These are phyloP conservation scores for Fomitopsis schrenkii DNA, from an alignment of 1,284 basidiomycete genomes.

Conservation along the genomic window DNA sequence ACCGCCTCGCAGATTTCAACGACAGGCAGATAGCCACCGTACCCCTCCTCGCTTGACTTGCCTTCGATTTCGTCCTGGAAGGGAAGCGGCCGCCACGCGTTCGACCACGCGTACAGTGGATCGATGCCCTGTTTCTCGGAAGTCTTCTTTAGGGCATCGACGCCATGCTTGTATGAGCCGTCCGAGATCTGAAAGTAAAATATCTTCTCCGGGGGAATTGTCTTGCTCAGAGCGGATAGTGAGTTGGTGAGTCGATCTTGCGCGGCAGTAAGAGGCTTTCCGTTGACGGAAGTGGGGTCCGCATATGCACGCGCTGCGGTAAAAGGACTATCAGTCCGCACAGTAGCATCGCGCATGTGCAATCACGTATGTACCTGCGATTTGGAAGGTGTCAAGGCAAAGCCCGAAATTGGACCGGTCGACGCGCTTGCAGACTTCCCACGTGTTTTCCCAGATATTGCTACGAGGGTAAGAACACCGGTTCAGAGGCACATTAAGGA, in stretches of 20 bases:
- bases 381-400: conserved; percentile 31
- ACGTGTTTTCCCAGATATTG: conserved; percentile 30
- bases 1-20: conserved; percentile 26
- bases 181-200: conserved; percentile 31
- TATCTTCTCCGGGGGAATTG: conserved; percentile 22
- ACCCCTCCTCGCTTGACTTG: conserved; percentile 6
- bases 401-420: conserved; percentile 28
- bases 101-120: conserved; percentile 27
- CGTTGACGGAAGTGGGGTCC: conserved; percentile 17
- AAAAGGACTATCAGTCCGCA: neutral
- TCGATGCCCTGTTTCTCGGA: conserved; percentile 23
- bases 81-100: conserved; percentile 26
- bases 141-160: conserved; percentile 13
- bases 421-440: conserved; percentile 29
- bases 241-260: conserved; percentile 14
- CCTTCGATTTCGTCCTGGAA: conserved; percentile 20
- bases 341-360: neutral
- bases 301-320: conserved; percentile 18
- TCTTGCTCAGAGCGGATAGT: conserved; percentile 17
- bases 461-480: conserved; percentile 5
- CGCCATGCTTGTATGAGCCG: conserved; percentile 18
- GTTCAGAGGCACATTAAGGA: neutral
- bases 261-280: conserved; percentile 10
- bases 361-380: conserved; percentile 16
- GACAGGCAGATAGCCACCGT: conserved; percentile 25